A percentile compares a stretch with the other conserved stretches of the same genome.
phyloP scores from a whole-genome alignment of 371 early-diverging fungal genomes.

The Syncephalastrum monosporum region DNA sequence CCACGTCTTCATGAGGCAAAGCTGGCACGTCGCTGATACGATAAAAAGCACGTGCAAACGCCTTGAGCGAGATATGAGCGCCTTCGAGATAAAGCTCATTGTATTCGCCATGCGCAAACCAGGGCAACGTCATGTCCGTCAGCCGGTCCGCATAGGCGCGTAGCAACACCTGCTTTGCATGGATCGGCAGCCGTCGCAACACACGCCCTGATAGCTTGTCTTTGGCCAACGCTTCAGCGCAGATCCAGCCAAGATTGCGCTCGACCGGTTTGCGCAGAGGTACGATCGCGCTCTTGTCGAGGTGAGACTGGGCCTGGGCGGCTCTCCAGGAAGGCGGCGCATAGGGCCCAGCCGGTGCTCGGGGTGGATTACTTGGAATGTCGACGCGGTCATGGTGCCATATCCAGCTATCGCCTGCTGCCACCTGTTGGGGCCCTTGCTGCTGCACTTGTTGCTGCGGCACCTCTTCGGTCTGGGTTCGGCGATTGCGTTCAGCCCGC shows the following conservation, averaged over 20 bases:
- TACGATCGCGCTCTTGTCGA: too few relatives aligned
- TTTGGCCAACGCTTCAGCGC: too few relatives aligned
- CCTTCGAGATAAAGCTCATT: conserved; percentile 7
- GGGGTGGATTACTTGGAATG: too few relatives aligned
- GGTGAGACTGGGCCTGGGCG: too few relatives aligned
- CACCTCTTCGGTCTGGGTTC: background rate
- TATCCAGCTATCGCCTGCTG: too few relatives aligned
- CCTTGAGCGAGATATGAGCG: conserved; percentile 7
- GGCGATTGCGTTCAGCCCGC: conserved; percentile 11
- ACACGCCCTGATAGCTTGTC: too few relatives aligned
- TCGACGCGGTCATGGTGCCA: too few relatives aligned
- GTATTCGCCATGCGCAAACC: conserved; percentile 8
- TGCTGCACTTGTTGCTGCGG: background rate
- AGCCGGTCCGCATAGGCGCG: background rate
- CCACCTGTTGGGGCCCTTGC: background rate
- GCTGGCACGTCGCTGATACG: background rate
- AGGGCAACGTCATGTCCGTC: conserved; percentile 5
- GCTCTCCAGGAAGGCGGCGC: too few relatives aligned
- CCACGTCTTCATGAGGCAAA: conserved; percentile 3
- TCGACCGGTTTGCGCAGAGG: too few relatives aligned
- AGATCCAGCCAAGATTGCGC: too few relatives aligned
- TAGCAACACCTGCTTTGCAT: conserved; percentile 10
- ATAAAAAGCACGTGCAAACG: background rate
- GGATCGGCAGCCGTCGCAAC: background rate
- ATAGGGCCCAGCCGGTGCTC: too few relatives aligned